Conservation (phyloP, 2,329 filamentous ascomycete genomes). For the Trichoderma sp. region DNA sequence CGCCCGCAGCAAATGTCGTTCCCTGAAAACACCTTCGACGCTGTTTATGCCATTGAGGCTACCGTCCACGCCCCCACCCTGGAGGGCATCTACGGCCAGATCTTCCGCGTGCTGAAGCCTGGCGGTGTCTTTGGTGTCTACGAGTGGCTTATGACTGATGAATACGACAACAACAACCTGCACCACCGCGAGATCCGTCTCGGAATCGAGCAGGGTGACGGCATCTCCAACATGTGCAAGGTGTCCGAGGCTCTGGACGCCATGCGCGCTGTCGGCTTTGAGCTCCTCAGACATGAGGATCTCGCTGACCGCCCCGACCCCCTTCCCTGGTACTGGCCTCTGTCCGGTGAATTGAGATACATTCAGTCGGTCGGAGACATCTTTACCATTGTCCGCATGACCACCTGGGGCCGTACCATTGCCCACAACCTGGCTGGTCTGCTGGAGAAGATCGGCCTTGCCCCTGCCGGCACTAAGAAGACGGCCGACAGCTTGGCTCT, state of each 20-base stretch:
- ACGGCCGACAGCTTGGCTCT: constrained; percentile 86
- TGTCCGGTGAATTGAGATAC: constrained; percentile 67
- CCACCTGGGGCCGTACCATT: constrained; percentile 72
- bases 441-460: constrained; percentile 73
- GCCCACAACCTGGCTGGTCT: constrained; percentile 76
- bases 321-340: constrained; percentile 23
- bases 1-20: constrained; percentile 70
- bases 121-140: constrained; percentile 92
- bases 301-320: constrained; percentile 52
- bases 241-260: constrained; percentile 75
- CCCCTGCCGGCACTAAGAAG: constrained; percentile 85
- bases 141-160: constrained; percentile 95
- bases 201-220: constrained; percentile 88
- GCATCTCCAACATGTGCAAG: constrained; percentile 92
- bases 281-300: constrained; percentile 59
- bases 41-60: constrained; percentile 92
- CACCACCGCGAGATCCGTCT: constrained; percentile 83
- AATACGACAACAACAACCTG: constrained; percentile 84
- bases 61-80: constrained; percentile 88
- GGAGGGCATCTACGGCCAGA: constrained; percentile 86
- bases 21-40: constrained; percentile 84
- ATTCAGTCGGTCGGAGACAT: constrained; percentile 78
- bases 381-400: constrained; percentile 86
- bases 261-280: constrained; percentile 82
- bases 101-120: constrained; percentile 90